Evolutionary conservation across 1,284 basidiomycete species (phyloP).

Genomic region (Gomphus bonarii): DNA sequence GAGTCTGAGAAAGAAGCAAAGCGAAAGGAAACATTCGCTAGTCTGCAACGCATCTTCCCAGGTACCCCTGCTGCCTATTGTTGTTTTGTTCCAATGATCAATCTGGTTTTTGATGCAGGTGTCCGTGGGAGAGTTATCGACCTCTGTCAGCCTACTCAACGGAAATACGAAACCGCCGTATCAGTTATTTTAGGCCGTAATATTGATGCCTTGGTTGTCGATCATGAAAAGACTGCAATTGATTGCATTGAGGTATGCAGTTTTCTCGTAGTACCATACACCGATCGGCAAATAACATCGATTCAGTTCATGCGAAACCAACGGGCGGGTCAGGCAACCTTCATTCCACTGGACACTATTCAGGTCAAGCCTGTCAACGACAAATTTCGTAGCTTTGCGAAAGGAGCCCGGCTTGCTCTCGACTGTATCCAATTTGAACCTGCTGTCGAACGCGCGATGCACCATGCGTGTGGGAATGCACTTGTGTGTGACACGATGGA

Average conservation of each 20-base stretch:
- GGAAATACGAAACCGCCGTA: conserved; percentile 92
- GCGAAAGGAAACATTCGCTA: conserved; percentile 79
- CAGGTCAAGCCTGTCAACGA: conserved; percentile 92
- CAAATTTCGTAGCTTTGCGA: conserved; percentile 85
- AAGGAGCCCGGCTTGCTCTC: conserved; percentile 86
- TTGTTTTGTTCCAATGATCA: neutral
- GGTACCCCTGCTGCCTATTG: conserved; percentile 32
- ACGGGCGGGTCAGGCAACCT: conserved; percentile 90
- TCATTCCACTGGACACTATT: conserved; percentile 95
- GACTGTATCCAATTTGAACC: conserved; percentile 90
- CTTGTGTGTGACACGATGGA: conserved; percentile 94
- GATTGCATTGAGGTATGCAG: conserved; percentile 82
- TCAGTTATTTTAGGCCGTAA: conserved; percentile 92
- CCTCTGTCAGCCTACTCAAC: conserved; percentile 85
- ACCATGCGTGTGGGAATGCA: conserved; percentile 91
- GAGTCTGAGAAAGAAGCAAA: conserved; percentile 80
- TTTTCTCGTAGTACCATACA: conserved; percentile 11
- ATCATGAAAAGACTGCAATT: conserved; percentile 93
- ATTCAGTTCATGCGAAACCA: conserved; percentile 91
- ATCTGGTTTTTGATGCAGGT: conserved; percentile 30
- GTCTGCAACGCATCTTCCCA: conserved; percentile 81
- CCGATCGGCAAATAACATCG: neutral
- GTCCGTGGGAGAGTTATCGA: conserved; percentile 88
- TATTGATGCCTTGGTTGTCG: conserved; percentile 92
- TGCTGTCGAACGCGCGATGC: conserved; percentile 85